Evolutionary conservation across 768 basidiomycete genomes (phyloP).

Genomic region (Lentinula sp.): DNA sequence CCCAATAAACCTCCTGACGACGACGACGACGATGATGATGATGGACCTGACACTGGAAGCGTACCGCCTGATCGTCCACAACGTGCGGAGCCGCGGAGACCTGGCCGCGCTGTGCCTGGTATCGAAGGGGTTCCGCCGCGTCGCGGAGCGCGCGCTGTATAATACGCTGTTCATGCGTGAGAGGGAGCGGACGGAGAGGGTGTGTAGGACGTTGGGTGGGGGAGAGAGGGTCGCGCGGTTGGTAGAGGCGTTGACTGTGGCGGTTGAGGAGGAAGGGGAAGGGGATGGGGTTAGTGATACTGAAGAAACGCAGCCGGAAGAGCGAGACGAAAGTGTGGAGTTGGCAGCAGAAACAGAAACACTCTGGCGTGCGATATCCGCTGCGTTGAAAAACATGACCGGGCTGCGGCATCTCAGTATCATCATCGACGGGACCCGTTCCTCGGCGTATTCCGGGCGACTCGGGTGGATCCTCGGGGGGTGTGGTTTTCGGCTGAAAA

Average conservation of each 20-base stretch:
- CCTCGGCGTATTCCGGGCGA: conserved; percentile 27
- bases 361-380: conserved; percentile 38
- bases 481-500: conserved; percentile 48
- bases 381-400: conserved; percentile 40
- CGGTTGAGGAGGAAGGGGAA: too few species aligned
- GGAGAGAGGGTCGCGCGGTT: conserved; percentile 42
- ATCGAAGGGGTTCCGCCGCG: conserved; percentile 46
- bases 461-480: conserved; percentile 34
- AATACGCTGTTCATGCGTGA: conserved; percentile 47
- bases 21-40: too few species aligned
- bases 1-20: too few species aligned
- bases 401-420: conserved; percentile 49
- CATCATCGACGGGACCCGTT: conserved; percentile 21
- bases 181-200: conserved; percentile 27
- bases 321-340: too few species aligned
- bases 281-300: too few species aligned
- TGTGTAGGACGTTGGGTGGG: conserved; percentile 42
- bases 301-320: too few species aligned
- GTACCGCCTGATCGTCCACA: conserved; percentile 50
- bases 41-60: conserved; percentile 60
- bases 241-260: conserved; percentile 51
- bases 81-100: conserved; percentile 46
- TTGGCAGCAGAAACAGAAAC: too few species aligned
- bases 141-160: conserved; percentile 55
- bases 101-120: conserved; percentile 54